phyloP scores from a whole-genome alignment of 2,329 filamentous ascomycete genomes.

The Beauveria rudraprayagi region DNA sequence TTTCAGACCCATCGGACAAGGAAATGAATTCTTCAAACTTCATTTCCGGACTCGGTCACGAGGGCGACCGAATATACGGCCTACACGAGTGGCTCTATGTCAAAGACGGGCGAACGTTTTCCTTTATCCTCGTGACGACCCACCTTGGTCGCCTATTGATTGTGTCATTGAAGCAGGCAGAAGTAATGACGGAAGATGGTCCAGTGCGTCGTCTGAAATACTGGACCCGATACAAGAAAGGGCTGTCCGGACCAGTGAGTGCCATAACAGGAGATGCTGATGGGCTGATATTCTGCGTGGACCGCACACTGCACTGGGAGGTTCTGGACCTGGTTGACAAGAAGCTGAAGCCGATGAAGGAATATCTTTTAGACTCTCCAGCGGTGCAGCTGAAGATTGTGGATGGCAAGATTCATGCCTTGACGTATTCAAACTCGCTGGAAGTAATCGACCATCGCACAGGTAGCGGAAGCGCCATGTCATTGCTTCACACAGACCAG shows the following conservation, averaged over 20 bases:
- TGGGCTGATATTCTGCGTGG: constrained; percentile 48
- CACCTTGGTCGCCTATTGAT: constrained; percentile 47
- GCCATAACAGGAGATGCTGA: constrained; percentile 47
- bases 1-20: constrained; percentile 40
- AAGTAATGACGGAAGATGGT: constrained; percentile 14
- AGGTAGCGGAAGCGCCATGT: constrained; percentile 28
- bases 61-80: constrained; percentile 50
- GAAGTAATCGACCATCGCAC: constrained; percentile 43
- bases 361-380: constrained; percentile 43
- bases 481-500: constrained; percentile 37
- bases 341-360: constrained; percentile 39
- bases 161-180: constrained; percentile 36
- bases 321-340: constrained; percentile 43
- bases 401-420: constrained; percentile 39
- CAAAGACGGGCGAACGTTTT: constrained; percentile 49
- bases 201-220: constrained; percentile 32
- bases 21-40: constrained; percentile 35
- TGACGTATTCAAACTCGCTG: constrained; percentile 48
- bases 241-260: constrained; percentile 41
- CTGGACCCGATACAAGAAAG: constrained; percentile 43
- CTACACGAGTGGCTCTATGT: constrained; percentile 57
- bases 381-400: constrained; percentile 41
- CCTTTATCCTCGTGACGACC: constrained; percentile 55
- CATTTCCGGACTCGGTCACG: constrained; percentile 48
- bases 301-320: constrained; percentile 48